A percentile compares a stretch with the other conserved stretches of the same genome.
phyloP scores from a whole-genome alignment of 2,329 filamentous ascomycete genomes.

The Eutypella sp. region DNA sequence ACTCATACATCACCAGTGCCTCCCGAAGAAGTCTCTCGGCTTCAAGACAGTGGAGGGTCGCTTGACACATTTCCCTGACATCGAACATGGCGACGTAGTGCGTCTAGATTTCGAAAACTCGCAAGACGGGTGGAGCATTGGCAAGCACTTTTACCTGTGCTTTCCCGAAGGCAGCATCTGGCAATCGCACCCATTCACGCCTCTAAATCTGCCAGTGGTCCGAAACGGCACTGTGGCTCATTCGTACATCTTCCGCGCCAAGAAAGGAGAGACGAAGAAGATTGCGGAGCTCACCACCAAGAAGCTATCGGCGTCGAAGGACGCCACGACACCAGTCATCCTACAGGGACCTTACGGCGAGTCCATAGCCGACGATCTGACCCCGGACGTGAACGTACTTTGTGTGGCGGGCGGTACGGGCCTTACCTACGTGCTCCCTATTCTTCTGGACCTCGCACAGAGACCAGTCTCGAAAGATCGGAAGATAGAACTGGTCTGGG shows the following conservation, averaged over 20 bases:
- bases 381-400: conserved; percentile 41
- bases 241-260: conserved; percentile 54
- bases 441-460: conserved; percentile 36
- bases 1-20: conserved; percentile 56
- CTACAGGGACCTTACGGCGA: conserved; percentile 61
- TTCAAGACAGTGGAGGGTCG: conserved; percentile 50
- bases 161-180: conserved; percentile 63
- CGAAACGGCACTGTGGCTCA: conserved; percentile 39
- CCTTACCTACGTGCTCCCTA: conserved; percentile 51
- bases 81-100: conserved; percentile 56
- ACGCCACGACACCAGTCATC: conserved; percentile 48
- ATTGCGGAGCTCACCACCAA: conserved; percentile 41
- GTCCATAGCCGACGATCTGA: conserved; percentile 37
- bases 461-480: conserved; percentile 29
- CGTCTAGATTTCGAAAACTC: conserved; percentile 61
- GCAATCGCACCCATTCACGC: conserved; percentile 70
- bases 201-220: conserved; percentile 47
- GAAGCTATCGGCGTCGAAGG: conserved; percentile 26
- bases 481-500: conserved; percentile 61
- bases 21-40: conserved; percentile 38
- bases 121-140: conserved; percentile 58
- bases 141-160: conserved; percentile 68
- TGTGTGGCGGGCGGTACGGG: conserved; percentile 55
- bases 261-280: conserved; percentile 54
- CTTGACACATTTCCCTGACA: conserved; percentile 49